These are phyloP conservation scores for Claviceps sp. DNA, from an alignment of 2,329 filamentous ascomycete genomes.

Conservation along the genomic window DNA sequence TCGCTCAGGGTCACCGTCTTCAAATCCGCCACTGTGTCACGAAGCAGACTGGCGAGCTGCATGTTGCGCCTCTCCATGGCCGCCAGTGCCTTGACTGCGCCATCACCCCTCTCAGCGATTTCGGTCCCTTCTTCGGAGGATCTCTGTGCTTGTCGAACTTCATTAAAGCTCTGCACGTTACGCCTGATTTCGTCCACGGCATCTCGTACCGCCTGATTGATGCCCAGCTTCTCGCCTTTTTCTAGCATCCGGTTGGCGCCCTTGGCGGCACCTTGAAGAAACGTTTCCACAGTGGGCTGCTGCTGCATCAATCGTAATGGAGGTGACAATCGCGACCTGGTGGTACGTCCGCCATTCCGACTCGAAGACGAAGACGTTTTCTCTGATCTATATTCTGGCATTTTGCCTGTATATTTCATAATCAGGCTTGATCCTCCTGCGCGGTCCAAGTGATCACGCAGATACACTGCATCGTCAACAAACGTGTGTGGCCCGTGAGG, in stretches of 20 bases:
- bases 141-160: slow-evolving; percentile 31
- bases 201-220: slow-evolving; percentile 70
- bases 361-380: slow-evolving; percentile 10
- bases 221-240: slow-evolving; percentile 60
- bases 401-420: slow-evolving; percentile 52
- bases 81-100: slow-evolving; percentile 24
- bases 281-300: slow-evolving; percentile 49
- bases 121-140: slow-evolving; percentile 13
- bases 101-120: slow-evolving; percentile 22
- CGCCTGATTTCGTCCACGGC: slow-evolving; percentile 68
- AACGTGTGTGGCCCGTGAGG: slow-evolving; percentile 62
- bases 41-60: slow-evolving; percentile 53
- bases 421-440: slow-evolving; percentile 54
- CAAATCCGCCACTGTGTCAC: slow-evolving; percentile 50
- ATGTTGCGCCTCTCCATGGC: slow-evolving; percentile 52
- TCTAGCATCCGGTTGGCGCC: slow-evolving; percentile 62
- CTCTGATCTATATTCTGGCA: slow-evolving; percentile 22
- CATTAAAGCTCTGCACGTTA: slow-evolving; percentile 57
- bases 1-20: slow-evolving; percentile 42
- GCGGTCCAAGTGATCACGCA: slow-evolving; percentile 49
- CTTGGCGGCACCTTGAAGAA: slow-evolving; percentile 66
- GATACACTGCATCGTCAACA: slow-evolving; percentile 71
- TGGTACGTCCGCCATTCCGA: slow-evolving; percentile 22
- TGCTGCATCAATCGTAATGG: slow-evolving; percentile 40
- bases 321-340: slow-evolving; percentile 31